Evolutionary conservation across 2,329 filamentous ascomycete species (phyloP), one percentile per base, ranked within the genome.

Genomic region (Clonostachys sp.): DNA sequence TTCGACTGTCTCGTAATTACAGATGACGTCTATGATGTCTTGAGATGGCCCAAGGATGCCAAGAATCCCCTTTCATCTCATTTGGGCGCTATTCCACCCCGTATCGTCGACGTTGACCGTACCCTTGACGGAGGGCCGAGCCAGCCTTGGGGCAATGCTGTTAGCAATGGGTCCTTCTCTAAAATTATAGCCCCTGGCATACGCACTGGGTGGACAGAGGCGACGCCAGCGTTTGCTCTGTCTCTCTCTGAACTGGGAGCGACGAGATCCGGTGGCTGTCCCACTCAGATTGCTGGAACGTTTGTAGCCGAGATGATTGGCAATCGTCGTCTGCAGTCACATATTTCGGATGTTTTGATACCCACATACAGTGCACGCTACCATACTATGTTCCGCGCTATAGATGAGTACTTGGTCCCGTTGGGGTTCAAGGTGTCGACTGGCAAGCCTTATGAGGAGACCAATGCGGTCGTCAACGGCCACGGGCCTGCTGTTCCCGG

Each of bases 21-120:
- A 3, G 85, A 89, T 60, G 86, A 89, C 62, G 84, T 89, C 1
- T 89, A 90, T 56, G 85, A 89, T 59, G 78, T 84, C 52, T 67
- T 89, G 10, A 74, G 81, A 55, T 88, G 83, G 83, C 57, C 58
- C 6, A 52, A 52, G 3, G 52, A 51, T 13, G 34, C 41, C n/a
- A 14, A 45, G 34, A 10, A 30, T 10, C 8, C 24, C 8, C 24
- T 30, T 9, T 10, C 24, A 30, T 30, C 24, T 30, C 8, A 30
- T 30, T 18, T 48, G 34, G 40, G 40, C 6, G 41, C 46, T 13
- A 24, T 81, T 6, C 81, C 81, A 5, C 60, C 57, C 8, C 72
- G 83, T 1, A 61, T 87, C 10, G 51, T 53, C 12, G 53, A 55
- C 14, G 17, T 55, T 9, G 48, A 55, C 34, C 7, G 77, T 84